phyloP scores from a whole-genome alignment of 2,329 filamentous ascomycete genomes.

The Xylariaceae sp. region DNA sequence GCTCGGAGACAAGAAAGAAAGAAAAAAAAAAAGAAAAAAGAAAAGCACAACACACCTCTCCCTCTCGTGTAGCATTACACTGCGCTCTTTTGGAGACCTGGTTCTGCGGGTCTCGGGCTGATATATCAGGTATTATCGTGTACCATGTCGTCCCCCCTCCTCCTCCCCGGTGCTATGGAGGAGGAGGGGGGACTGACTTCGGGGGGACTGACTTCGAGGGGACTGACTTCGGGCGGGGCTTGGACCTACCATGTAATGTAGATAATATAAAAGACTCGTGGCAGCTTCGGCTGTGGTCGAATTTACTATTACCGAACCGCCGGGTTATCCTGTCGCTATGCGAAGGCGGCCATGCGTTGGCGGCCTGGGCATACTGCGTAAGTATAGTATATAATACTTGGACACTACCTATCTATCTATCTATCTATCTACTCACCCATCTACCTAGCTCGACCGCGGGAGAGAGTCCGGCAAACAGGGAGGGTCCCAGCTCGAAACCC shows the following conservation, averaged over 20 bases:
- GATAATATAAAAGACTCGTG: slow-evolving; percentile 15
- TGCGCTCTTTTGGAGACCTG: background rate
- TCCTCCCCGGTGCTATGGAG: no score
- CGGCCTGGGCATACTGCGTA: no score
- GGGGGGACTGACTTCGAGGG: no score
- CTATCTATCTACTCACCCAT: background rate
- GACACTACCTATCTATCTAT: background rate
- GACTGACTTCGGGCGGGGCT: background rate
- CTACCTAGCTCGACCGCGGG: no score
- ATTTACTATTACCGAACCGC: slow-evolving; percentile 7
- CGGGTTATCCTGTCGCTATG: background rate
- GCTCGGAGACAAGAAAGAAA: background rate
- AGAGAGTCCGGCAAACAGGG: no score
- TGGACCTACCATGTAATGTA: background rate
- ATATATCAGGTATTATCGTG: background rate
- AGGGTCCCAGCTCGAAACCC: no score
- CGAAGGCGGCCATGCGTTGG: background rate
- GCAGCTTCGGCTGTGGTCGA: slow-evolving; percentile 7
- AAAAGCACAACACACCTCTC: no score
- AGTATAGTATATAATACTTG: no score
- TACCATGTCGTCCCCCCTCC: background rate
- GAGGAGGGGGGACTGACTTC: background rate
- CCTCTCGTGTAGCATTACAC: slow-evolving; percentile 3
- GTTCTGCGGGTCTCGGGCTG: slow-evolving; percentile 8
- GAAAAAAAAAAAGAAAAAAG: no score